A percentile compares a stretch with the other conserved stretches of the same genome.
These are phyloP conservation scores for Puccinia coronata DNA, from an alignment of 1,284 basidiomycete species.

Conservation along the genomic window DNA sequence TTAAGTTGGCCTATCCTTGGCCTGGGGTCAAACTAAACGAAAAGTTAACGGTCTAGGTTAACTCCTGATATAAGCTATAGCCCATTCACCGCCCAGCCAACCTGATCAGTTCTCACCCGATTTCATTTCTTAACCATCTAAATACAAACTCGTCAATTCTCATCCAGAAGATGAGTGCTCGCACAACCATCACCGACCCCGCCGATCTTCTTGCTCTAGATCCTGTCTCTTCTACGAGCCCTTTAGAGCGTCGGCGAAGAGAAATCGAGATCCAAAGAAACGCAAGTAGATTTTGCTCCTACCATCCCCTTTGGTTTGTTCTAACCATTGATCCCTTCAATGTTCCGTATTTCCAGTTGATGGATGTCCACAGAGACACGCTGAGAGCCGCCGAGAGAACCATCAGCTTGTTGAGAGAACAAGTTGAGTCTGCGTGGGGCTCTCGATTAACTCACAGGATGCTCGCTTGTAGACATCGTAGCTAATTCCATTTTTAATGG, in stretches of 20 bases:
- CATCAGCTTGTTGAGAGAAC: constrained; percentile 42
- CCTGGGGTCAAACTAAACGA: too few species aligned
- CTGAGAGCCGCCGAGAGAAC: constrained; percentile 38
- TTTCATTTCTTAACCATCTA: too few species aligned
- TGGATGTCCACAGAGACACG: constrained; percentile 34
- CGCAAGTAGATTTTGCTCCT: background rate
- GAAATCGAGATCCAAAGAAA: constrained; percentile 24
- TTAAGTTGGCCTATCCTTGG: too few species aligned
- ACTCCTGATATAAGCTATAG: too few species aligned
- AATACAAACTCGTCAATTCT: too few species aligned
- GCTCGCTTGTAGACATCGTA: too few species aligned
- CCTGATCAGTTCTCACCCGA: too few species aligned
- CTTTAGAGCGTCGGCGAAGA: constrained; percentile 19
- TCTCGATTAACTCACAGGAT: background rate
- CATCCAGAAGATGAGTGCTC: too few species aligned
- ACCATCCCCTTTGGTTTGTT: background rate
- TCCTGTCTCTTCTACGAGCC: background rate
- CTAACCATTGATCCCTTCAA: background rate
- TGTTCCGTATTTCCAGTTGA: constrained; percentile 10
- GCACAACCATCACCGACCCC: background rate
- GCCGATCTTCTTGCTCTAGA: background rate
- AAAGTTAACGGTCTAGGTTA: too few species aligned
- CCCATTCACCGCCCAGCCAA: too few species aligned
- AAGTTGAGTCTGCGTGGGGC: constrained; percentile 17
- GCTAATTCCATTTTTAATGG: background rate